Conservation (phyloP, 192 early-diverging fungal genomes). For the Coemansia umbellata region DNA sequence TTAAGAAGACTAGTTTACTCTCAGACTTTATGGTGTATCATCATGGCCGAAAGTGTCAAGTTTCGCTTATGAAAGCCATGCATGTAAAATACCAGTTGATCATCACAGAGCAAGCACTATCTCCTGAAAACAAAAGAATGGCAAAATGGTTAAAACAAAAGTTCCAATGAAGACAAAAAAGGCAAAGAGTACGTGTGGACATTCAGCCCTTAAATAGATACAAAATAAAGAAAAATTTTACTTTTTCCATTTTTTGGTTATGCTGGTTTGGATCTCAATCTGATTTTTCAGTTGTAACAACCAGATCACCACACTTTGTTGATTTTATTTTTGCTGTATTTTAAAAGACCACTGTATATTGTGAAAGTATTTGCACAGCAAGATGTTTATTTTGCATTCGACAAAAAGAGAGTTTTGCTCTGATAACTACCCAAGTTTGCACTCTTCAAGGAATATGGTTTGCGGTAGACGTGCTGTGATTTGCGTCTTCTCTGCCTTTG, state of each 20-base stretch:
- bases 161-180: background rate
- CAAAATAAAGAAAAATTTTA: constrained; percentile 4
- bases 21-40: constrained; percentile 30
- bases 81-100: constrained; percentile 27
- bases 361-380: no score
- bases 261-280: no score
- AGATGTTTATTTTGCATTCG: no score
- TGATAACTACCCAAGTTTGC: no score
- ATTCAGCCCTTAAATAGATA: background rate
- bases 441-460: no score
- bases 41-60: constrained; percentile 32
- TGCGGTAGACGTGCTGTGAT: no score
- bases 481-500: no score
- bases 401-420: no score
- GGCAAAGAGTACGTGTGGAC: background rate
- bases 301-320: no score
- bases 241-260: background rate
- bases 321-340: no score
- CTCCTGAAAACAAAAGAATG: constrained; percentile 1
- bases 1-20: constrained; percentile 5
- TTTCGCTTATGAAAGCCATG: constrained; percentile 43
- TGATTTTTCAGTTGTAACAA: no score
- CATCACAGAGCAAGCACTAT: constrained; percentile 19
- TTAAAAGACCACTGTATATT: no score
- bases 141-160: constrained; percentile 13